These are phyloP conservation scores for Raffaelea deltoideospora DNA, from an alignment of 2,329 filamentous ascomycete species.

Conservation along the genomic window DNA sequence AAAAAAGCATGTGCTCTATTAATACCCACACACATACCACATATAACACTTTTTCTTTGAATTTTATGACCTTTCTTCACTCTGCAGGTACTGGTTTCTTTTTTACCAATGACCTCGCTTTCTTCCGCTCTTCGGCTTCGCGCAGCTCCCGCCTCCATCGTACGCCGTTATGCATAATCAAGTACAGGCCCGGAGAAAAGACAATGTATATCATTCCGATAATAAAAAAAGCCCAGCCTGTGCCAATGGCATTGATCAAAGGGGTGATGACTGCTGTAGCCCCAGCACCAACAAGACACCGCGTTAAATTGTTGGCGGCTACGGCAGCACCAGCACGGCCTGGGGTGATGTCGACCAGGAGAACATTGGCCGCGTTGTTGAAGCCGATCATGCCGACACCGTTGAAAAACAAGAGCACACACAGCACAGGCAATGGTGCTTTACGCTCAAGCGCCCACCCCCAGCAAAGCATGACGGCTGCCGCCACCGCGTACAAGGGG, in stretches of 20 bases:
- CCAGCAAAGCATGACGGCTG: constrained; percentile 30
- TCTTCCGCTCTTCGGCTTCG: not conserved
- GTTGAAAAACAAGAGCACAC: constrained; percentile 29
- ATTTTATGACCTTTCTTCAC: too few species aligned
- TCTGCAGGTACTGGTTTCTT: too few species aligned
- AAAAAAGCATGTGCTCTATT: too few species aligned
- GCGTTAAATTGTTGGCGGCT: constrained; percentile 38
- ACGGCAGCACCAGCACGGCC: constrained; percentile 35
- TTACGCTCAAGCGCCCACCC: constrained; percentile 33
- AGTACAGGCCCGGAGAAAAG: not conserved
- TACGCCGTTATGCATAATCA: not conserved
- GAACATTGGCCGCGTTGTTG: constrained; percentile 34
- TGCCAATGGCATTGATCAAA: constrained; percentile 33
- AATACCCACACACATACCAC: too few species aligned
- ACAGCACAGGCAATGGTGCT: constrained; percentile 28
- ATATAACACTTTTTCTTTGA: too few species aligned
- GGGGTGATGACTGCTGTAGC: constrained; percentile 35
- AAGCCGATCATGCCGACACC: constrained; percentile 36
- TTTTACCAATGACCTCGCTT: too few species aligned
- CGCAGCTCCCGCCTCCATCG: not conserved
- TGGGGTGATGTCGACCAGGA: constrained; percentile 42
- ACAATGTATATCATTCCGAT: not conserved
- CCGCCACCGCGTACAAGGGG: constrained; percentile 34
- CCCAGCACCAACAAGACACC: constrained; percentile 39
- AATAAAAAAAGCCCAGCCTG: constrained; percentile 36